phyloP scores from a whole-genome alignment of 805 yeast species.

The Yarrowia hollandica region DNA sequence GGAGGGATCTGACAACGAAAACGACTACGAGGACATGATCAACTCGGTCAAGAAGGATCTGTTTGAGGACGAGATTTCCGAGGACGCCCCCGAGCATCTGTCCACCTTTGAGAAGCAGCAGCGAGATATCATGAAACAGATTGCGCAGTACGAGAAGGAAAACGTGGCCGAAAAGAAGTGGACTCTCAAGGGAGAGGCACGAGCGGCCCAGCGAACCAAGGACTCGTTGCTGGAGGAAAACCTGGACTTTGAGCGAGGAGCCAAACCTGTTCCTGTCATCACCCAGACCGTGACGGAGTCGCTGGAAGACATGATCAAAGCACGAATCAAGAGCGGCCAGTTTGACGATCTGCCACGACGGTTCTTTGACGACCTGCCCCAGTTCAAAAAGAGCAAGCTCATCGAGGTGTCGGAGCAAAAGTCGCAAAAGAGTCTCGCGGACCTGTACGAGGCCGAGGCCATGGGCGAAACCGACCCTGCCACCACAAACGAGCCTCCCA shows the following conservation, averaged over 20 bases:
- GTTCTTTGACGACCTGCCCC: slow-evolving; percentile 56
- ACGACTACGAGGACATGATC: slow-evolving; percentile 30
- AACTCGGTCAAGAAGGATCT: slow-evolving; percentile 38
- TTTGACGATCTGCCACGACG: slow-evolving; percentile 86
- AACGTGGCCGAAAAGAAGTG: slow-evolving; percentile 88
- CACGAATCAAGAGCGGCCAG: slow-evolving; percentile 69
- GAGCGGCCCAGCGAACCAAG: slow-evolving; percentile 73
- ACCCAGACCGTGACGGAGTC: slow-evolving; percentile 85
- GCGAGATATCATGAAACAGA: slow-evolving; percentile 70
- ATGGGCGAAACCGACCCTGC: slow-evolving; percentile 43
- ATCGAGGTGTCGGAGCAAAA: slow-evolving; percentile 80
- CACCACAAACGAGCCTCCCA: slow-evolving; percentile 49
- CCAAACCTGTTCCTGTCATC: slow-evolving; percentile 94
- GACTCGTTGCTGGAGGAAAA: slow-evolving; percentile 78
- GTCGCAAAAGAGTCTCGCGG: slow-evolving; percentile 85
- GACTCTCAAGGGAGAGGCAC: slow-evolving; percentile 93
- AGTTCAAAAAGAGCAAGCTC: slow-evolving; percentile 50
- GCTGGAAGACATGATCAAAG: slow-evolving; percentile 82
- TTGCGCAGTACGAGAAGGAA: slow-evolving; percentile 76
- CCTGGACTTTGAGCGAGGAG: slow-evolving; percentile 85
- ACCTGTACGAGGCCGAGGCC: slow-evolving; percentile 85
- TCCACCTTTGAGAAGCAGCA: slow-evolving; percentile 87
- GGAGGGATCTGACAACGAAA: slow-evolving; percentile 36
- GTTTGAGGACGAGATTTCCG: slow-evolving; percentile 50
- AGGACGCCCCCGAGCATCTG: slow-evolving; percentile 58